phyloP scores from a whole-genome alignment of 352 stramenopile genomes.

The Pythium plurisporium region DNA sequence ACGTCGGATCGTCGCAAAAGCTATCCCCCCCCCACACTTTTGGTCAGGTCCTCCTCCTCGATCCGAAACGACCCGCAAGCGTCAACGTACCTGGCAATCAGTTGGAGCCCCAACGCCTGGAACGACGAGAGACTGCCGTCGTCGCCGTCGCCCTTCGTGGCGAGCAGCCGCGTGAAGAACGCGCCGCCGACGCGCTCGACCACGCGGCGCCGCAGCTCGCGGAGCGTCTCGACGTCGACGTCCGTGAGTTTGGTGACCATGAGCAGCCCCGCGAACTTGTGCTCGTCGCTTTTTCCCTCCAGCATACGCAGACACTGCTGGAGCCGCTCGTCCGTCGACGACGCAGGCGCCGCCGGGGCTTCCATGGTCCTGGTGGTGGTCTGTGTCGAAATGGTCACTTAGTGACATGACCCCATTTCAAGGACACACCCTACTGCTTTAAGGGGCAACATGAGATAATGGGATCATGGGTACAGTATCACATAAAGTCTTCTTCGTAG shows the following conservation, averaged over 20 bases:
- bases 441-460: no score
- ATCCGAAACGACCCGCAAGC: no score
- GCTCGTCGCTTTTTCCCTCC: constrained; percentile 65
- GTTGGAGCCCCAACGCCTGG: constrained; percentile 68
- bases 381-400: neutral
- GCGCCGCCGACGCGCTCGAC: constrained; percentile 52
- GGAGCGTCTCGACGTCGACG: constrained; percentile 36
- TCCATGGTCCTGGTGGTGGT: neutral
- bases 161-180: constrained; percentile 79
- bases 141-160: constrained; percentile 62
- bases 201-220: constrained; percentile 52
- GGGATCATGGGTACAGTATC: constrained; percentile 2
- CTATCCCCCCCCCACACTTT: no score
- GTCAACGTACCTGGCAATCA: constrained; percentile 78
- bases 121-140: constrained; percentile 61
- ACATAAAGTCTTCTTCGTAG: constrained; percentile 84
- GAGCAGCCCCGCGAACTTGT: constrained; percentile 84
- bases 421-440: no score
- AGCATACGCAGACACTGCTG: constrained; percentile 68
- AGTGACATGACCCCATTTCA: neutral
- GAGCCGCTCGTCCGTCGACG: constrained; percentile 17
- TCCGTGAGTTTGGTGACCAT: constrained; percentile 81
- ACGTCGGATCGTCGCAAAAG: constrained; percentile 51
- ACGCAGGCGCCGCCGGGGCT: neutral
- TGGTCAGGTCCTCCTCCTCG: no score